A percentile compares a stretch with the other conserved stretches of the same genome.
Conservation (phyloP, 2,329 filamentous ascomycete genomes). For the Exophiala xenobiotica region DNA sequence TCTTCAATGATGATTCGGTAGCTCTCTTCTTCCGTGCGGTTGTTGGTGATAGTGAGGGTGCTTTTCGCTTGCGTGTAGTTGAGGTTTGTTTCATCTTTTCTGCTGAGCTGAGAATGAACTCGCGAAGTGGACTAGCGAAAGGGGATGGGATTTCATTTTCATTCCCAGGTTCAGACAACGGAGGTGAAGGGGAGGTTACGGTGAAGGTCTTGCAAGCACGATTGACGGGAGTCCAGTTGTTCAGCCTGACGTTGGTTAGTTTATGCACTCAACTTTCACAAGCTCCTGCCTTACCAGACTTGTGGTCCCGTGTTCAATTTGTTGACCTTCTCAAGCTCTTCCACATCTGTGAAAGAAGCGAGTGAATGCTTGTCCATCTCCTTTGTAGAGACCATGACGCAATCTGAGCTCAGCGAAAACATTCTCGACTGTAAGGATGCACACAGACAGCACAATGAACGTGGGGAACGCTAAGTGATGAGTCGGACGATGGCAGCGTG, state of each 20-base stretch:
- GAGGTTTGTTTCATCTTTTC: neutral
- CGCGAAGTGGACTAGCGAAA: slow-evolving; percentile 5
- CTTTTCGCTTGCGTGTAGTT: slow-evolving; percentile 5
- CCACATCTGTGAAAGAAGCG: neutral
- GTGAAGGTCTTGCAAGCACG: neutral
- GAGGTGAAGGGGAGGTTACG: neutral
- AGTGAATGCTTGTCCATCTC: neutral
- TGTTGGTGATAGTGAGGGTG: neutral
- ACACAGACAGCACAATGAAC: too few species aligned
- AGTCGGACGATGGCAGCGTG: too few species aligned
- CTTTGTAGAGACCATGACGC: neutral
- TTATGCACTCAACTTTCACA: neutral
- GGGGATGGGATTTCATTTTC: neutral
- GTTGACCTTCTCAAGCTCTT: neutral
- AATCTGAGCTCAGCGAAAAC: neutral
- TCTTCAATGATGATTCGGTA: too few species aligned
- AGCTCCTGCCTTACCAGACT: neutral
- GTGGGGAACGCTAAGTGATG: too few species aligned
- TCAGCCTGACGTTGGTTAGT: neutral
- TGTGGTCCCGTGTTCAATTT: neutral
- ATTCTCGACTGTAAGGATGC: neutral
- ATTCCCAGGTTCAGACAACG: neutral
- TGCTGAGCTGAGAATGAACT: slow-evolving; percentile 4
- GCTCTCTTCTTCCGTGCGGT: slow-evolving; percentile 6
- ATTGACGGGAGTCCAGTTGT: slow-evolving; percentile 13